phyloP scores from a whole-genome alignment of 495 filamentous ascomycete genomes.

The Lophiostoma macrostomum region DNA sequence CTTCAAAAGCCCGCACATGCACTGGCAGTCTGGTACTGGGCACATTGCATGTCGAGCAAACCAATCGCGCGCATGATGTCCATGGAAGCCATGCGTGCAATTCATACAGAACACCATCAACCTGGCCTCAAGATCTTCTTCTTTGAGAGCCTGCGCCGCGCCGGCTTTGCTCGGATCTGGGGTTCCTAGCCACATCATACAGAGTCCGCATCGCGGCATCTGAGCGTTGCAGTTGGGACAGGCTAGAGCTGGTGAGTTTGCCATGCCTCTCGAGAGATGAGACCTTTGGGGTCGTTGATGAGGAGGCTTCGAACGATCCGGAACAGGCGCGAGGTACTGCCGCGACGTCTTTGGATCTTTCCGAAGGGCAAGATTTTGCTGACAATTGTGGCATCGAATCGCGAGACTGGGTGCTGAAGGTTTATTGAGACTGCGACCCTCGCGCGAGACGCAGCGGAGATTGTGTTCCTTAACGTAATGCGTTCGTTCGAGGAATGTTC shows the following conservation, averaged over 20 bases:
- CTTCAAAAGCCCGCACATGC: conserved; percentile 59
- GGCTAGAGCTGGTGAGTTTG: conserved; percentile 48
- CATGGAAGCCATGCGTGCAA: conserved; percentile 88
- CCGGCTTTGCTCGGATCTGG: conserved; percentile 65
- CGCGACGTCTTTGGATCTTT: conserved; percentile 19
- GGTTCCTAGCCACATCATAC: conserved; percentile 78
- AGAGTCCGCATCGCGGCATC: conserved; percentile 85
- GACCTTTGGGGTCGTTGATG: conserved; percentile 7
- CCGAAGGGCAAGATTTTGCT: conserved; percentile 27
- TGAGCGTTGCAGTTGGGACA: conserved; percentile 86
- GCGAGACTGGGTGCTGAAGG: conserved; percentile 24
- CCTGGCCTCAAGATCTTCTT: conserved; percentile 35
- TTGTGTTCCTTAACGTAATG: conserved; percentile 50
- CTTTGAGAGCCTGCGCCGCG: conserved; percentile 45
- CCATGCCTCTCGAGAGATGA: conserved; percentile 43
- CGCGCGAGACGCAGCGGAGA: conserved; percentile 26
- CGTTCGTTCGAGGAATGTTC: conserved; percentile 60
- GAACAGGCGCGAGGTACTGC: conserved; percentile 20
- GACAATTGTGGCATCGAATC: conserved; percentile 33
- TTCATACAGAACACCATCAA: conserved; percentile 78
- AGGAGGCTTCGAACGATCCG: conserved; percentile 1
- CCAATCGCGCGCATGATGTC: conserved; percentile 85
- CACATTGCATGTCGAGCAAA: conserved; percentile 77
- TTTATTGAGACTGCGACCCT: conserved; percentile 31
- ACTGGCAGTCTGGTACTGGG: conserved; percentile 84